Evolutionary conservation across 257 asterid species (phyloP).

Genomic region (Echium plantagineum): DNA sequence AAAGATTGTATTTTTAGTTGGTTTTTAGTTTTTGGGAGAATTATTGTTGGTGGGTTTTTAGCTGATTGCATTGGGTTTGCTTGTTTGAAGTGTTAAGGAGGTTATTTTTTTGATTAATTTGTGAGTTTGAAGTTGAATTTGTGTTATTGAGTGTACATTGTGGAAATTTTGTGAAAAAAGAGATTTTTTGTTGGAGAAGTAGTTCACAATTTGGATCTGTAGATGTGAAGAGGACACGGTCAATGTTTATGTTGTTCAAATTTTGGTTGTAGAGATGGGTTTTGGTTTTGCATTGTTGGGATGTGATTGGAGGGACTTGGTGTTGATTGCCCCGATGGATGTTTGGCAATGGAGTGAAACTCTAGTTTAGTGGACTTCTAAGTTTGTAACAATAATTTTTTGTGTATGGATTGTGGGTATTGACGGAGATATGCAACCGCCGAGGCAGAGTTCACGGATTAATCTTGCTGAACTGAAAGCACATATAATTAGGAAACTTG

Average conservation of each 20-base stretch:
- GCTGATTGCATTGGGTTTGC: constrained; percentile 14
- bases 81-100: constrained; percentile 42
- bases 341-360: constrained; percentile 39
- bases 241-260: constrained; percentile 15
- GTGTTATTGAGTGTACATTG: constrained; percentile 22
- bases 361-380: constrained; percentile 29
- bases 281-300: constrained; percentile 26
- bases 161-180: constrained; percentile 23
- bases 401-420: constrained; percentile 42
- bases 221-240: constrained; percentile 26
- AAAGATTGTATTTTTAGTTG: constrained; percentile 24
- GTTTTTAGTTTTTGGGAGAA: constrained; percentile 15
- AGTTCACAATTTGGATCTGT: constrained; percentile 45
- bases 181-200: constrained; percentile 67
- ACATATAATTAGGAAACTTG: constrained; percentile 62
- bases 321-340: constrained; percentile 33
- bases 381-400: constrained; percentile 13
- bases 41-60: constrained; percentile 11
- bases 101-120: constrained; percentile 22
- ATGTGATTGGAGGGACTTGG: constrained; percentile 26
- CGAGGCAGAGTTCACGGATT: constrained; percentile 66
- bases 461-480: constrained; percentile 66
- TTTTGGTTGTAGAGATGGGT: constrained; percentile 39
- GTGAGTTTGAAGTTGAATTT: constrained; percentile 3
- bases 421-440: constrained; percentile 62